These are phyloP conservation scores for Phialophora tarda DNA, from an alignment of 2,329 filamentous ascomycete species.

Conservation along the genomic window DNA sequence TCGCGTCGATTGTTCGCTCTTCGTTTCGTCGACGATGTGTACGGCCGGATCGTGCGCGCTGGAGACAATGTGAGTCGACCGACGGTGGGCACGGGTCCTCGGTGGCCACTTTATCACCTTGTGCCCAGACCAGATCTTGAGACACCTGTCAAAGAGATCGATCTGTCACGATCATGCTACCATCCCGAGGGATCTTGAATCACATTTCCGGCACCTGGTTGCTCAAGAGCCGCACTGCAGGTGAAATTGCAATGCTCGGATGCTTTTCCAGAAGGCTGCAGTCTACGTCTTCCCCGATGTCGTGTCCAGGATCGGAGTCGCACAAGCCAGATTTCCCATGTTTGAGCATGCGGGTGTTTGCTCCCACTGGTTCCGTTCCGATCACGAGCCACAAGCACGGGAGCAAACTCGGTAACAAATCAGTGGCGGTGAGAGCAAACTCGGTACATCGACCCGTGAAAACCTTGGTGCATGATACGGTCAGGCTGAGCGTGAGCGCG, in stretches of 20 bases:
- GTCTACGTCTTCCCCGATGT: neutral
- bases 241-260: neutral
- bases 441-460: neutral
- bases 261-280: neutral
- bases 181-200: neutral
- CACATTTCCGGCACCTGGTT: neutral
- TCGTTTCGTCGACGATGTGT: neutral
- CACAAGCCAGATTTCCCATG: constrained; percentile 2
- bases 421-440: constrained; percentile 16
- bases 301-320: neutral
- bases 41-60: neutral
- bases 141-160: neutral
- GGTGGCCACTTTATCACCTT: neutral
- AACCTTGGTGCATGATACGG: neutral
- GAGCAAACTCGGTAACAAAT: constrained; percentile 22
- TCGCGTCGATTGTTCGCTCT: neutral
- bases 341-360: constrained; percentile 14
- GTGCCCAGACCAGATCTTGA: neutral
- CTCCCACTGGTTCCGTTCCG: constrained; percentile 7
- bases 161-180: constrained; percentile 1
- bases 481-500: neutral
- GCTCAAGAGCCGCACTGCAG: constrained; percentile 1
- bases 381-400: constrained; percentile 12
- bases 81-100: neutral
- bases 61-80: neutral